Base-by-base conservation (phyloP, 768 basidiomycete species). In the Boletus sp. region DNA sequence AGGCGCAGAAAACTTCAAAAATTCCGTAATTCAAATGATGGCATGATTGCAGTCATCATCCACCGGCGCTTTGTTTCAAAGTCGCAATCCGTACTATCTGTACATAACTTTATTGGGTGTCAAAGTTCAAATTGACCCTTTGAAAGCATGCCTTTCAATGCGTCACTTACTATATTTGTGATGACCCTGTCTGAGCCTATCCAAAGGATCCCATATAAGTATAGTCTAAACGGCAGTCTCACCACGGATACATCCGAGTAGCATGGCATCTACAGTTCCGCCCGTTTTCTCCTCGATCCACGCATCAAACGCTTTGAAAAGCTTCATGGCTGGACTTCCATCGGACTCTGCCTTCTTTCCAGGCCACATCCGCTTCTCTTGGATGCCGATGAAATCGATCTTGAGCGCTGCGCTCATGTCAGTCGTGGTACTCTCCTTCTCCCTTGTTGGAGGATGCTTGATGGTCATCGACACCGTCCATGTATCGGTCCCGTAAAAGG, bases 291-390 rank as follows among this genome's bases (percentile, higher is more conserved):
- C 75, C 27, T 84, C 81, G 37, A 96, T 72, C 88, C 91, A 93
- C 7, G 55, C 68, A 68, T 96, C 91, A 33, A 97, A 74, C 47
- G 78, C 72, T 59, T 85, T 79, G 61, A 98, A 91, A 51, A 96
- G 65, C 55, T 68, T 68, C 83, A 95, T 89, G 29, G 87, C 79
- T 2, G 82, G 66, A 67, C 77, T 69, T 72, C 81, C 72, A 70
- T 77, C 68, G 68, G 69, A 70, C 72, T 83, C 70, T 1, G 63
- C 63, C 61, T 67, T 69, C 62, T 85, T 90, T 3, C 75, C 91
- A 0, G 91, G 90, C 88, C 88, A 94, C 80, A 93, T 88, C 39
- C 82, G 85, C 55, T 80, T 84, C 76, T 91, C 87, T 70, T 90
- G 85, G 35, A 97, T 77, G 1, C 91, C 91, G 11, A 90, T 78